Evolutionary conservation across 768 basidiomycete genomes (phyloP), one percentile per base, ranked within the genome.

Genomic region (Termitomyces eurrhizus): DNA sequence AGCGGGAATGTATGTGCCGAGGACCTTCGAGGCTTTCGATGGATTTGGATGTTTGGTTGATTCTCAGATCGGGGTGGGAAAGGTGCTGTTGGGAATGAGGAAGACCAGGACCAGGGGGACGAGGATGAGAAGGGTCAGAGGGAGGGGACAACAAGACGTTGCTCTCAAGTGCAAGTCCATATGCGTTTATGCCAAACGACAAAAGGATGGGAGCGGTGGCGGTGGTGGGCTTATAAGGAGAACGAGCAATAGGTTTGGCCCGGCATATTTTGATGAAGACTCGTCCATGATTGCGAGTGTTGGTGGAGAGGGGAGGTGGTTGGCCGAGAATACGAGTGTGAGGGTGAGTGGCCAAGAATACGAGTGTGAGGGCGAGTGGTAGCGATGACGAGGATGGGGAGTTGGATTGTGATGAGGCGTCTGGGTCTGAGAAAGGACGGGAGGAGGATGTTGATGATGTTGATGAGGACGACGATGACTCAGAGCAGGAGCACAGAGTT

Each of bases 251-350:
- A 14, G 46, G 60, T 70, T 67, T 57, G 72, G 71, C 2, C 67
- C 67, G 13, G 65, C 71, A 35, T 71, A 62, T 41, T 73, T 77
- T 46, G 78, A 83, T 64, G 81, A 83, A 32, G 81, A 82, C 59
- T 80, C 81, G 37, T 79, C 82, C 66, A 78, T 81, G 37, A 71
- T 84, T 39, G 83, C 83, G 35, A 82, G 81, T 32, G 83, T 29
- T n/a, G 7, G 32, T 33, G 49, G 9, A 18, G 50, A 35, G 49
- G 49, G 32, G 50, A 21, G 33, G 33, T 51, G 21, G 21, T 21
- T 21, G 21, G 21, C 21, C 21, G 21, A 21, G 21, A 21, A 21
- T 21, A 21, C 21, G 21, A 21, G 21, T 21, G 21, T 21, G 21
- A 21, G 21, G 21, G 21, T 21, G 21, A 21, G 21, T 21, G 50